Evolutionary conservation across 352 stramenopile species (phyloP).

Genomic region (Phytophthora meadii): DNA sequence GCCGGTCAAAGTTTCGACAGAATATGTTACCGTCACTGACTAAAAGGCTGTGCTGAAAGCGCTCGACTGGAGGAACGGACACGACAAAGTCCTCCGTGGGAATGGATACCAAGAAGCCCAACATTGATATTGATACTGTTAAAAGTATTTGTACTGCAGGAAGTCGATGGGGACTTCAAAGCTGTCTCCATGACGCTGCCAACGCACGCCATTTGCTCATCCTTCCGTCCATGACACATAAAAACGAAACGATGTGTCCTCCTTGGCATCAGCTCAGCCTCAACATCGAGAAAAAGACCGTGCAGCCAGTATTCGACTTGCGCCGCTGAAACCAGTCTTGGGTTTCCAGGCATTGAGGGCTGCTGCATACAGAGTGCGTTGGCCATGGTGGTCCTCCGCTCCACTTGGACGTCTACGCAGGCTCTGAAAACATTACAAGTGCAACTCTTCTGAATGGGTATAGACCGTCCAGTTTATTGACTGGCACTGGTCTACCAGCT

Average conservation of each 20-base stretch:
- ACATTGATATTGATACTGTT: no score
- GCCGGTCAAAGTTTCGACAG: slow-evolving; percentile 4
- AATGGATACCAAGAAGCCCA: no score
- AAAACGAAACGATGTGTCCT: slow-evolving; percentile 9
- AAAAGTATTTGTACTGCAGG: neutral
- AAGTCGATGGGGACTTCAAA: neutral
- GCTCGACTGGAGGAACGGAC: slow-evolving; percentile 3
- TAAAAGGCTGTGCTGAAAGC: no score
- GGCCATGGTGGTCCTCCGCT: no score
- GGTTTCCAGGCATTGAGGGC: neutral
- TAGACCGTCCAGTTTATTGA: no score
- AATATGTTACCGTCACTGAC: no score
- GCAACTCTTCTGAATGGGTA: no score
- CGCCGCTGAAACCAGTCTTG: neutral
- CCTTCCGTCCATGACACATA: slow-evolving; percentile 18
- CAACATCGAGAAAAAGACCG: slow-evolving; percentile 11
- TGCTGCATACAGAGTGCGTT: no score
- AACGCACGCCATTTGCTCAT: slow-evolving; percentile 4
- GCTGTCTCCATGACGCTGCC: neutral
- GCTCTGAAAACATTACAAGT: no score
- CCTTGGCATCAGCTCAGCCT: slow-evolving; percentile 10
- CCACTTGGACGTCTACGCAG: no score
- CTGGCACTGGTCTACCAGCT: no score
- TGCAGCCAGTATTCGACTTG: neutral
- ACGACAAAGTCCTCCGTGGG: neutral